phyloP scores from a whole-genome alignment of 2,329 filamentous ascomycete species.

The Colletotrichum sp. region DNA sequence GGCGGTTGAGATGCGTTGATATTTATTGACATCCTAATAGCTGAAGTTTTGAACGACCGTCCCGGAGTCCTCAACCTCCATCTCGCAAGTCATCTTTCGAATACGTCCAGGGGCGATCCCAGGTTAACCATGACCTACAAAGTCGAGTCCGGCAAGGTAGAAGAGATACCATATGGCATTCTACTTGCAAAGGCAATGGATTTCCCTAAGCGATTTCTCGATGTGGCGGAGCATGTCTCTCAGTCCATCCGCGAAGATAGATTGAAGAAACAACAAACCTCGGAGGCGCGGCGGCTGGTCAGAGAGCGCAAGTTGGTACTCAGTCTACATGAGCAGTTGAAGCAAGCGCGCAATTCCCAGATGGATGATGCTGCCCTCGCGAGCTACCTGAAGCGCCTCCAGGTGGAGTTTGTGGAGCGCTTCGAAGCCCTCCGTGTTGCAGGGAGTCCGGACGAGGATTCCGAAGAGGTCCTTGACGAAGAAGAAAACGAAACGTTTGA shows the following conservation, averaged over 20 bases:
- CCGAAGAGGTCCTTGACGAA: background rate
- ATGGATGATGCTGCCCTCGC: constrained; percentile 69
- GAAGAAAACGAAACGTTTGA: background rate
- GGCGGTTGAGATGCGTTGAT: background rate
- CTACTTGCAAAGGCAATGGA: constrained; percentile 77
- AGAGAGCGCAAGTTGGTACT: constrained; percentile 76
- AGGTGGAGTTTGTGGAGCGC: constrained; percentile 74
- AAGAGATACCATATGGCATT: constrained; percentile 83
- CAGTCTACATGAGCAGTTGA: constrained; percentile 73
- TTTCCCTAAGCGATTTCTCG: constrained; percentile 70
- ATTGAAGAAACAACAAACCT: constrained; percentile 62
- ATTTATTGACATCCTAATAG: constrained; percentile 34
- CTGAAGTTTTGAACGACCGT: constrained; percentile 74
- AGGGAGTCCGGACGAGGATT: background rate
- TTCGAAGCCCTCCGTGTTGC: constrained; percentile 69
- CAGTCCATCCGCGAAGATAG: constrained; percentile 62
- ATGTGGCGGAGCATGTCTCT: constrained; percentile 71
- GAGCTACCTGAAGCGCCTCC: constrained; percentile 69
- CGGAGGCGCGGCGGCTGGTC: constrained; percentile 61
- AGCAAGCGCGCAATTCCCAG: constrained; percentile 68
- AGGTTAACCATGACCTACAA: constrained; percentile 90
- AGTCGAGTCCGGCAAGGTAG: constrained; percentile 72
- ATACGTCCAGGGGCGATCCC: constrained; percentile 50
- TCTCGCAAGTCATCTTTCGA: constrained; percentile 70
- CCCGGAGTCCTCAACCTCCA: constrained; percentile 85